Conservation (phyloP, 2,329 filamentous ascomycete genomes). For the Escovopsis sp. region DNA sequence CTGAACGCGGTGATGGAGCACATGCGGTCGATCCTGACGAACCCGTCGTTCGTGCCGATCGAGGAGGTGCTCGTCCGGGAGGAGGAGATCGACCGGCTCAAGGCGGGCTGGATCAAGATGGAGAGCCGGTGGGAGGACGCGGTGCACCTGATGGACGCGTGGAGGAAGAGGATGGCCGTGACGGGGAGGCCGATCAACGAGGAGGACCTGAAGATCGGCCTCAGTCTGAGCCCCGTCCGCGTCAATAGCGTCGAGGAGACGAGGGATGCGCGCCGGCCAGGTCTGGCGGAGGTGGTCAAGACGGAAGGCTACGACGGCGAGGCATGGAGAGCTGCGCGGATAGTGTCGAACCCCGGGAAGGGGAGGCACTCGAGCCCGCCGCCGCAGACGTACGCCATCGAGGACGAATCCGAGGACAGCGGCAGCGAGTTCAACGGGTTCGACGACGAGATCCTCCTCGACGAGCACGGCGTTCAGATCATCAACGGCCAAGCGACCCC, state of each 20-base stretch:
- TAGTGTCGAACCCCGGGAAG: background rate
- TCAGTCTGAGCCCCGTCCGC: conserved; percentile 46
- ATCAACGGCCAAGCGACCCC: conserved; percentile 9
- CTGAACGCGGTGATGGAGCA: conserved; percentile 69
- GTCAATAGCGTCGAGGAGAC: conserved; percentile 37
- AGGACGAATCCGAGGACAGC: conserved; percentile 15
- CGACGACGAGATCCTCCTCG: conserved; percentile 30
- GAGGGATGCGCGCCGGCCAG: conserved; percentile 20
- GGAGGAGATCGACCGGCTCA: conserved; percentile 71
- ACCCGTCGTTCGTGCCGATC: conserved; percentile 89
- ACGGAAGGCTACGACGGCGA: no score
- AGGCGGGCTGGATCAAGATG: conserved; percentile 86
- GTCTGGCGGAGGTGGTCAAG: conserved; percentile 25
- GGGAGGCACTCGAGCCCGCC: background rate
- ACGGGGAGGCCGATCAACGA: conserved; percentile 56
- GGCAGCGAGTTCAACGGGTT: conserved; percentile 28
- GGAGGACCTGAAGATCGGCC: conserved; percentile 52
- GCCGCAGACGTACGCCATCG: background rate
- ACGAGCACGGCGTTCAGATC: conserved; percentile 28
- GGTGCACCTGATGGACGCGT: conserved; percentile 78
- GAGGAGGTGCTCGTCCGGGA: conserved; percentile 91
- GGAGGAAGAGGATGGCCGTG: conserved; percentile 67
- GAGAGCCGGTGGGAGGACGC: conserved; percentile 82
- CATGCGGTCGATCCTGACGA: conserved; percentile 72
- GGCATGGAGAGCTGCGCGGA: no score